Base-by-base conservation (phyloP, 768 basidiomycete genomes). In the Strobilomyces dryophilus region DNA sequence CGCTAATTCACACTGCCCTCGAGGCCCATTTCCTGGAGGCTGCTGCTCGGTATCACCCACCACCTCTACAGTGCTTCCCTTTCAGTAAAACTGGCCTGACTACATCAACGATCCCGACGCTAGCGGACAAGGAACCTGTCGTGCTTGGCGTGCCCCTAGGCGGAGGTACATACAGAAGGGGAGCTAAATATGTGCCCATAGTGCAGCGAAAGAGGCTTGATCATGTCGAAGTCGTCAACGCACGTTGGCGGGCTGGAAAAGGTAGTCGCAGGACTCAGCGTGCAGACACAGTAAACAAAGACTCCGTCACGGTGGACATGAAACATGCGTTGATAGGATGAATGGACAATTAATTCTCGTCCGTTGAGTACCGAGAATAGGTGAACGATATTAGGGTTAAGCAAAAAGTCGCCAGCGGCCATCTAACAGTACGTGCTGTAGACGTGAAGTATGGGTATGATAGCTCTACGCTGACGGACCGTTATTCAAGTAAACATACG, bases 181-280 rank as follows among this genome's bases (percentile, higher is more conserved):
- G 75, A 3, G 71, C 71, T 8, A 84, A 80, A 58, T 95, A 94
- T 59, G 74, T 80, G 14, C 83, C 83, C 8, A 58, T 99, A 31
- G 62, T 94, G 47, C 58, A 75, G 51, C 76, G 94, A 54, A 80
- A 82, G 49, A 76, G 91, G 49, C 70, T 87, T 27, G 88, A 90
- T 52, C 76, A 77, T 8, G 83, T 87, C 0, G 87, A 89, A 32
- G 79, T 81, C 14, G 78, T 80, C 21, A 95, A 98, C 65, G 83
- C 83, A 61, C 78, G 87, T 49, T 98, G 89, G 88, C 76, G 85
- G 55, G 62, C 76, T 17, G 87, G 87, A 11, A 84, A 84, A 62
- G 86, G 82, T 1, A 71, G 74, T 42, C 74, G 79, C 55, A 74
- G 69, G 59, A 70, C 70, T 14, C 76, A 71, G 54, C 70, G 61